phyloP scores from a whole-genome alignment of 2,329 filamentous ascomycete genomes.

The Diatrype stigma region DNA sequence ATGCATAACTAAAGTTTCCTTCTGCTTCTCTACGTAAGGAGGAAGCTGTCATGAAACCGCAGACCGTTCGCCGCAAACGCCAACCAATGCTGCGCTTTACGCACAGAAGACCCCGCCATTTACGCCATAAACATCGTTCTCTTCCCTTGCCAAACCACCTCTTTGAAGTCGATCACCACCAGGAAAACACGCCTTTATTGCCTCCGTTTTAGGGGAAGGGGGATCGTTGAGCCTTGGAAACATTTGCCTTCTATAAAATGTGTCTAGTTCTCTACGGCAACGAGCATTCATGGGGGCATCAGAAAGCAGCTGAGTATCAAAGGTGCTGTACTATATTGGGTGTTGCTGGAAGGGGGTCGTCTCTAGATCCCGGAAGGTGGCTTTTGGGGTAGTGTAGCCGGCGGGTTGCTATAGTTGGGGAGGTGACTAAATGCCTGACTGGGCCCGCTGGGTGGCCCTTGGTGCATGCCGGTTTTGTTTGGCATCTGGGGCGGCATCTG shows the following conservation, averaged over 20 bases:
- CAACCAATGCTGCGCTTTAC: conserved; percentile 21
- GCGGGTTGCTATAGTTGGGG: conserved; percentile 54
- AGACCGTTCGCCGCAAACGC: conserved; percentile 20
- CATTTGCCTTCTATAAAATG: no score
- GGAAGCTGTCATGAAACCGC: background rate
- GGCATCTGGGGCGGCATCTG: conserved; percentile 39
- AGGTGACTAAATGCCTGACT: conserved; percentile 48
- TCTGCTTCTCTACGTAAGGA: background rate
- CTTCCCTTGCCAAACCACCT: conserved; percentile 22
- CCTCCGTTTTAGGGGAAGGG: background rate
- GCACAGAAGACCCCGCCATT: conserved; percentile 20
- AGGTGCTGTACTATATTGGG: background rate
- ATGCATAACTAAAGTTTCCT: background rate
- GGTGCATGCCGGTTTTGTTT: conserved; percentile 41
- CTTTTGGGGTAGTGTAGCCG: conserved; percentile 55
- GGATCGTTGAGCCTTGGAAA: background rate
- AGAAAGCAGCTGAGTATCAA: background rate
- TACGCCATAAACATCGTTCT: conserved; percentile 23
- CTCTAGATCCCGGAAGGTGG: conserved; percentile 47
- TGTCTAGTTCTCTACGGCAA: no score
- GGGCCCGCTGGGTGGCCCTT: conserved; percentile 29
- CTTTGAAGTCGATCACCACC: conserved; percentile 1
- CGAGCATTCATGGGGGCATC: background rate
- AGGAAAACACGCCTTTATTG: background rate
- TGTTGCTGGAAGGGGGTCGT: conserved; percentile 9